Evolutionary conservation across 495 filamentous ascomycete species (phyloP).

Genomic region (Podospora australis): DNA sequence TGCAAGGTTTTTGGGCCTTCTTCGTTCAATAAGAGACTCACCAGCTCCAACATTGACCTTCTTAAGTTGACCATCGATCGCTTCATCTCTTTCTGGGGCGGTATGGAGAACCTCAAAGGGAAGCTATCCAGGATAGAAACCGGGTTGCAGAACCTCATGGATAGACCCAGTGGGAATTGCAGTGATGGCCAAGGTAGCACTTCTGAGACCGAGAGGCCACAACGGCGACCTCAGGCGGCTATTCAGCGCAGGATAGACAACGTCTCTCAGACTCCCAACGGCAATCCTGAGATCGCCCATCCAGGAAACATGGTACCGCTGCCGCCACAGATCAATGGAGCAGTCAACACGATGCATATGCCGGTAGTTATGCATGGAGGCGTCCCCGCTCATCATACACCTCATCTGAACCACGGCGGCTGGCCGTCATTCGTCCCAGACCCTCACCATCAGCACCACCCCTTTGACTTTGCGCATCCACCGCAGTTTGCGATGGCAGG

Average conservation of each 20-base stretch:
- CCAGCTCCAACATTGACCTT: slow-evolving; percentile 12
- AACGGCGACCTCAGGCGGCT: neutral
- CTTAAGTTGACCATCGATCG: slow-evolving; percentile 14
- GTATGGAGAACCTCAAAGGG: slow-evolving; percentile 14
- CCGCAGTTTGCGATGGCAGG: neutral
- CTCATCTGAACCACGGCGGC: too few species aligned
- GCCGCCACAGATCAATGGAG: neutral
- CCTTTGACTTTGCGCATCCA: neutral
- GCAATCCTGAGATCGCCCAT: too few species aligned
- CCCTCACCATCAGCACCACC: neutral
- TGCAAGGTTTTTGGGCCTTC: slow-evolving; percentile 14
- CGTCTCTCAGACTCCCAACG: neutral
- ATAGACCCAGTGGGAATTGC: neutral
- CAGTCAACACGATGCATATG: neutral
- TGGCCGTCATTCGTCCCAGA: too few species aligned
- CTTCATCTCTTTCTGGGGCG: slow-evolving; percentile 15
- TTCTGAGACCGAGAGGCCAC: too few species aligned
- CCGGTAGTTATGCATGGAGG: neutral
- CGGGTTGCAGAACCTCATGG: slow-evolving; percentile 11
- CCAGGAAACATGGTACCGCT: too few species aligned
- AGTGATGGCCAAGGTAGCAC: too few species aligned
- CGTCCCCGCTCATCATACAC: too few species aligned
- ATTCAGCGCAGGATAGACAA: neutral
- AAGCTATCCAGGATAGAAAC: slow-evolving; percentile 13
- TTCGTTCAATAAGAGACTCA: slow-evolving; percentile 8